Conservation (phyloP, 192 early-diverging fungal genomes). For the Podila minutissima region DNA sequence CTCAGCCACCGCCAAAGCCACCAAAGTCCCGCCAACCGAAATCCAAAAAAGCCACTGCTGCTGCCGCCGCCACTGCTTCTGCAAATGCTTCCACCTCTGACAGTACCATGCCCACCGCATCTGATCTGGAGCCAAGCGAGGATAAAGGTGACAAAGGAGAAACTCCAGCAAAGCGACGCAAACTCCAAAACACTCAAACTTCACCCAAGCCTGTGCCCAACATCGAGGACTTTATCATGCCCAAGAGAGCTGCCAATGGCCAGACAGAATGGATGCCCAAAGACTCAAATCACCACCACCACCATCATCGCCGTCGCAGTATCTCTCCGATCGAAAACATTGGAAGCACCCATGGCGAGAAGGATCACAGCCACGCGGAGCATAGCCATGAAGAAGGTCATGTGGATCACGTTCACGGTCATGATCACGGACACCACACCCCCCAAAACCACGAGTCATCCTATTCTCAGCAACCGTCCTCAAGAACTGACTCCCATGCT, state of each 20-base stretch:
- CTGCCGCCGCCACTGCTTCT: neutral
- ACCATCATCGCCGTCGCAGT: constrained; percentile 4
- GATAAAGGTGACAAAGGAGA: constrained; percentile 13
- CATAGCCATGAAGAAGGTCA: constrained; percentile 2
- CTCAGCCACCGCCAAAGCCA: constrained; percentile 1
- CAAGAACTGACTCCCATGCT: neutral
- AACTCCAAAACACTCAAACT: neutral
- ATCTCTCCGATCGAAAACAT: constrained; percentile 43
- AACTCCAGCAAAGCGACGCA: constrained; percentile 25
- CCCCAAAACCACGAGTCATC: constrained; percentile 7
- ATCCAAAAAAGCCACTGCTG: neutral
- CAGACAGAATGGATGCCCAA: constrained; percentile 32
- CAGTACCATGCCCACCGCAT: neutral
- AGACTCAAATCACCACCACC: constrained; percentile 3
- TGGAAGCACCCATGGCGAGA: constrained; percentile 3
- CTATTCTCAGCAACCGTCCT: constrained; percentile 2
- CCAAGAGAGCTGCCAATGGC: constrained; percentile 54
- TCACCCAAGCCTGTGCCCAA: constrained; percentile 38
- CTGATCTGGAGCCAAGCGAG: constrained; percentile 16
- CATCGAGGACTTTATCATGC: constrained; percentile 62
- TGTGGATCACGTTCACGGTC: constrained; percentile 5
- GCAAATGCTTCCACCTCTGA: neutral
- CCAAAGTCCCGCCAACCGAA: constrained; percentile 4
- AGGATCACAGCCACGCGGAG: neutral
- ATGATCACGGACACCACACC: constrained; percentile 3